These are phyloP conservation scores for Acacia concinna DNA, from an alignment of 331 rosid species.

Conservation along the genomic window DNA sequence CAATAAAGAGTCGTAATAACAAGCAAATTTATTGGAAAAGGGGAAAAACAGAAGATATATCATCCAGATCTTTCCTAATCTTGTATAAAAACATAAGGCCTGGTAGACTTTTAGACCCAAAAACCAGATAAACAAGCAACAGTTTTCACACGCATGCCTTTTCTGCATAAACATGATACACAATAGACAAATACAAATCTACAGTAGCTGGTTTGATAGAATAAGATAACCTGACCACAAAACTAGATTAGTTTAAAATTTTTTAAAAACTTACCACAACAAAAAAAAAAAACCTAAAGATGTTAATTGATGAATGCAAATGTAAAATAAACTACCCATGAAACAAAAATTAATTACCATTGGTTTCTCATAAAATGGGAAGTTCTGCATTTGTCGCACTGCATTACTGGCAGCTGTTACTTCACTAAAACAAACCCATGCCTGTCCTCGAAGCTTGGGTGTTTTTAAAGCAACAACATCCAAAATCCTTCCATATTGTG, in stretches of 20 bases:
- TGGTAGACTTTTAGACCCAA: not conserved
- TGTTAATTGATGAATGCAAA: not conserved
- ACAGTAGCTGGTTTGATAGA: not conserved
- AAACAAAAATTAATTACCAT: constrained; percentile 58
- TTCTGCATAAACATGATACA: not conserved
- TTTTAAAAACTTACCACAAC: not conserved
- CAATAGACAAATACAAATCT: constrained; percentile 13
- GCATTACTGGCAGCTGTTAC: constrained; percentile 97
- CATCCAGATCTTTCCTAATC: not conserved
- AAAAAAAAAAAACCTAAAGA: not conserved
- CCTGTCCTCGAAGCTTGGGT: constrained; percentile 88
- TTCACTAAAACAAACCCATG: constrained; percentile 95
- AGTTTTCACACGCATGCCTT: not conserved
- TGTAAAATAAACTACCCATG: constrained; percentile 7
- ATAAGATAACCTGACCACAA: not conserved
- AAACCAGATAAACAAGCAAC: not conserved
- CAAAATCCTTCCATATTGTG: constrained; percentile 92
- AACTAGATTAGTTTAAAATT: not conserved
- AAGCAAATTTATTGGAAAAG: not conserved
- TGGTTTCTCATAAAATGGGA: constrained; percentile 95
- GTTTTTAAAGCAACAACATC: constrained; percentile 96
- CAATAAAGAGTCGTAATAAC: constrained; percentile 11
- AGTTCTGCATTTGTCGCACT: constrained; percentile 96
- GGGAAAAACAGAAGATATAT: not conserved
- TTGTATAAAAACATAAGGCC: constrained; percentile 14